Evolutionary conservation across 306 rosid species (phyloP).

Genomic region (Trifolium dubium): DNA sequence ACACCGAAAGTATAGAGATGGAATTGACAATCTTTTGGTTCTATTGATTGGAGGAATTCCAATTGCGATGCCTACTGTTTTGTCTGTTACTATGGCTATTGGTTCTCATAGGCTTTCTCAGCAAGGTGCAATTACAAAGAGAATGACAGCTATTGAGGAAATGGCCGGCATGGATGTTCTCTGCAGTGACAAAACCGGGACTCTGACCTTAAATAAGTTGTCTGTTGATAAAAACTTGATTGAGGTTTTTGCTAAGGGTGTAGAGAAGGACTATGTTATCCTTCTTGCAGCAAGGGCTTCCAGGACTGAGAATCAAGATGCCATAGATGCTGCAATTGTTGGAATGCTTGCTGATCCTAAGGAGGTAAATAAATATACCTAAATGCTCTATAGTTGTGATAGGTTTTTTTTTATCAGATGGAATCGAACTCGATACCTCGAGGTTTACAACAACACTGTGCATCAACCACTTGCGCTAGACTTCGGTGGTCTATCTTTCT

Average conservation of each 20-base stretch:
- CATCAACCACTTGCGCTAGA: background rate
- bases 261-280: constrained; percentile 82
- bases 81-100: constrained; percentile 99
- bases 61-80: constrained; percentile 99
- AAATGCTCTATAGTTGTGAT: background rate
- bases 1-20: constrained; percentile 83
- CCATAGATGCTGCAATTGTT: constrained; percentile 97
- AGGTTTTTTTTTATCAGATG: background rate
- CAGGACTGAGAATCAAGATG: constrained; percentile 98
- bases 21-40: constrained; percentile 93
- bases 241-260: constrained; percentile 89
- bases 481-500: background rate
- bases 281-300: constrained; percentile 99
- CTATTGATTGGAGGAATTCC: constrained; percentile 99
- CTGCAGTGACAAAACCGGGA: constrained; percentile 99
- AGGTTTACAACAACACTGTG: background rate
- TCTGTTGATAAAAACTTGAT: constrained; percentile 79
- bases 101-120: constrained; percentile 98
- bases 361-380: constrained; percentile 70
- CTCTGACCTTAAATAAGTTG: constrained; percentile 86
- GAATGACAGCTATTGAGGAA: constrained; percentile 99
- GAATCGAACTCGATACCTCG: background rate
- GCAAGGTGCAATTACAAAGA: constrained; percentile 96
- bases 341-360: constrained; percentile 99
- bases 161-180: constrained; percentile 99